Evolutionary conservation across 176 grass and related monocot genomes (phyloP), one percentile per base, ranked within the genome.

Genomic region (Ensete glaucum): DNA sequence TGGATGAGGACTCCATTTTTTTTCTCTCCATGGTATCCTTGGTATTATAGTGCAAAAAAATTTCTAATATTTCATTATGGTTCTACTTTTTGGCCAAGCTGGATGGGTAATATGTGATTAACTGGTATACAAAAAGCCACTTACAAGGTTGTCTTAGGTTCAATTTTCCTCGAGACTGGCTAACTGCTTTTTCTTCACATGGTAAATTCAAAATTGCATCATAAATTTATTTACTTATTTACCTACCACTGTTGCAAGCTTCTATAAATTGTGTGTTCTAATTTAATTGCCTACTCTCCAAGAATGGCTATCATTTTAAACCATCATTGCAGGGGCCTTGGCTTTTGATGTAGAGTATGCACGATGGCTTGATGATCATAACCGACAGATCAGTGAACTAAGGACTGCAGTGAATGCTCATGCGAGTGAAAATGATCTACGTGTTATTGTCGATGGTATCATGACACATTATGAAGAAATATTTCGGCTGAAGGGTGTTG

Each of bases 321-420:
- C 49, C 25, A 50, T 6, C 15, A 7, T 74, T 85, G 25, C 85
- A 96, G 92, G 92, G 67, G 92, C 89, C 77, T 77, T 96, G 82
- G 82, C 82, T 67, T 96, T 96, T 83, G 92, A 96, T 67, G 85
- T 92, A 85, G 92, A 92, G 48, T 92, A 96, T 82, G 75, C 89
- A 77, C 82, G 75, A 62, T 96, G 92, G 92, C 77, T 96, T 55
- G 92, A 96, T 80, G 89, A 92, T 63, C 92, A 96, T 59, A 88
- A 87, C 73, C 89, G 86, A 26, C 85, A 80, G 77, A 89, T 87
- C 52, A 89, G 82, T 80, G 89, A 96, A 71, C 79, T 96, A 62
- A 89, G 89, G 79, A 27, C 78, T 49, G 87, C 89, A 64, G 56
- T 92, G 63, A 92, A 87, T 74, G 71, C 89, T 74, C 92, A 89